Evolutionary conservation across 345 rosid genomes (phyloP).

Genomic region (Pistacia atlantica): DNA sequence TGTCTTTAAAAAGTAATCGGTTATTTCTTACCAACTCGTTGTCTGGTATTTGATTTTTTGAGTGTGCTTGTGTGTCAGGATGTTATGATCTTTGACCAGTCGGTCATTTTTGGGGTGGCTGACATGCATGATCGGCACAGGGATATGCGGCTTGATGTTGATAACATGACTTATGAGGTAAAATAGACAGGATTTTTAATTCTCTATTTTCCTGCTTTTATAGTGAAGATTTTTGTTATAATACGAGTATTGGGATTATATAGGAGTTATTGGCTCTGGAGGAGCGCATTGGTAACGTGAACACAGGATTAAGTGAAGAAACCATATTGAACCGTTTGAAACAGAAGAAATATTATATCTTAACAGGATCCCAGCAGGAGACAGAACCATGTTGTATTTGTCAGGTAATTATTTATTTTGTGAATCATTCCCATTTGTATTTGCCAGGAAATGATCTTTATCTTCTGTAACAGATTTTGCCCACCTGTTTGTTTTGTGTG

Average conservation of each 20-base stretch:
- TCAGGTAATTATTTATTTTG: slow-evolving; percentile 51
- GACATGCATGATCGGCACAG: slow-evolving; percentile 79
- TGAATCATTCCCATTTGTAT: slow-evolving; percentile 13
- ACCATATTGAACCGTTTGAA: slow-evolving; percentile 50
- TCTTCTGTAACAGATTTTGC: not conserved
- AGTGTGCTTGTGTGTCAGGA: slow-evolving; percentile 51
- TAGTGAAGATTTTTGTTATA: not conserved
- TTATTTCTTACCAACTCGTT: not conserved
- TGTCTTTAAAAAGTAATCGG: not conserved
- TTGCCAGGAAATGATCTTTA: slow-evolving; percentile 35
- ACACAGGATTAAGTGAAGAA: slow-evolving; percentile 83
- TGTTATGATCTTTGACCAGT: slow-evolving; percentile 79
- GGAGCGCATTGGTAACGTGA: slow-evolving; percentile 92
- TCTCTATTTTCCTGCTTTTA: not conserved
- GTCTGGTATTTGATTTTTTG: slow-evolving; percentile 15
- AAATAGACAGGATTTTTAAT: not conserved
- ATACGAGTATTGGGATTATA: slow-evolving; percentile 20
- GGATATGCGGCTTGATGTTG: slow-evolving; percentile 97
- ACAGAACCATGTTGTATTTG: slow-evolving; percentile 87
- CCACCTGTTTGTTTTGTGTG: not conserved
- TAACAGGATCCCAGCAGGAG: slow-evolving; percentile 38
- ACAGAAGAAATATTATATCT: slow-evolving; percentile 37
- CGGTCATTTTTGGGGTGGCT: slow-evolving; percentile 60
- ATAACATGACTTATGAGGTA: slow-evolving; percentile 98
- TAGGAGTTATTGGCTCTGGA: slow-evolving; percentile 86